These are phyloP conservation scores for Colletotrichum liriopes DNA, from an alignment of 2,329 filamentous ascomycete genomes.

Conservation along the genomic window DNA sequence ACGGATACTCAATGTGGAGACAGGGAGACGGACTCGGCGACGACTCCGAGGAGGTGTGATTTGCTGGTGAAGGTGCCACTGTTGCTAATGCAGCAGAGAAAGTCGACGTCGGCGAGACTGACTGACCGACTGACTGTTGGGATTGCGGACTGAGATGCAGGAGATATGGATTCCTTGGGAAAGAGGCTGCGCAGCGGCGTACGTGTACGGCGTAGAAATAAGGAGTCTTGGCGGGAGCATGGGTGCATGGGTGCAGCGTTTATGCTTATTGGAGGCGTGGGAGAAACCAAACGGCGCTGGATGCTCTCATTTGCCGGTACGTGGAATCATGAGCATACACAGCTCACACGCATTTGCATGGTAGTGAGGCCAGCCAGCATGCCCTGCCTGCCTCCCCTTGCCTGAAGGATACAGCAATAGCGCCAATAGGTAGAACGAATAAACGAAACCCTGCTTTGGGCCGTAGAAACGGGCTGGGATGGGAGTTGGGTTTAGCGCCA, in stretches of 20 bases:
- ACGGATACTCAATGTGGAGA: not conserved
- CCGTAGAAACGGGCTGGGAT: not conserved
- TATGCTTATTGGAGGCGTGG: conserved; percentile 32
- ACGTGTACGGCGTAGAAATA: conserved; percentile 14
- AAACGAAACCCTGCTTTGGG: not conserved
- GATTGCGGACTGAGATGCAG: not conserved
- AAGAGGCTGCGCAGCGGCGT: conserved; percentile 8
- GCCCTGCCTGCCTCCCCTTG: not conserved
- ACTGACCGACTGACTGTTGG: not conserved
- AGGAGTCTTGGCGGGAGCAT: not conserved
- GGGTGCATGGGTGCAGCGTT: conserved; percentile 12
- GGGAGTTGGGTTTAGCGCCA: conserved; percentile 11
- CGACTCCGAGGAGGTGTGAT: not conserved
- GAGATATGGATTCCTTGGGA: not conserved
- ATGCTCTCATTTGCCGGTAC: not conserved
- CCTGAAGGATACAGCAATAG: conserved; percentile 1
- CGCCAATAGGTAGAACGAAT: not conserved
- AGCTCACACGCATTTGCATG: not conserved
- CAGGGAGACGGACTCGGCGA: not conserved
- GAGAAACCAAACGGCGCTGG: not conserved
- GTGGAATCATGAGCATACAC: not conserved
- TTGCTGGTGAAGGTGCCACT: not conserved
- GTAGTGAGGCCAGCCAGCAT: not conserved
- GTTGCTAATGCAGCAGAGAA: not conserved
- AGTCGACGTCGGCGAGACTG: not conserved